These are phyloP conservation scores for Globisporangium acanthophoron DNA, from an alignment of 352 stramenopile genomes.

Conservation along the genomic window DNA sequence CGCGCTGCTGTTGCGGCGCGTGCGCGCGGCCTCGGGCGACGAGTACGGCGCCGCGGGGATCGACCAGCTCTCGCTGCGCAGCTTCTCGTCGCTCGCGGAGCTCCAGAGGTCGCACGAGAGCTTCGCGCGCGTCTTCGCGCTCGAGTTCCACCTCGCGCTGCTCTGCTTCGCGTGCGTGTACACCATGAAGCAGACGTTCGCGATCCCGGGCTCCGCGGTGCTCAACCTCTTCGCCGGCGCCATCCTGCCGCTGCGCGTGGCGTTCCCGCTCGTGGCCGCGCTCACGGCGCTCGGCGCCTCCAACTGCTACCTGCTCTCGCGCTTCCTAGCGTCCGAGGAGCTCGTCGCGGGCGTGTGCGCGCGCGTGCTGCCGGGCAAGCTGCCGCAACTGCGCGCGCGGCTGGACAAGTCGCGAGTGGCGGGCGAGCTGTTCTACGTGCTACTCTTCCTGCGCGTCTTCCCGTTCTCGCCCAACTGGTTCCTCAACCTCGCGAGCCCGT, in stretches of 20 bases:
- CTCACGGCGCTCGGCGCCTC: constrained; percentile 69
- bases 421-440: constrained; percentile 47
- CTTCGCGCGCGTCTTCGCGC: constrained; percentile 47
- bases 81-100: constrained; percentile 54
- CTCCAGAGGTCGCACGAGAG: constrained; percentile 57
- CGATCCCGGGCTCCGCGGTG: constrained; percentile 68
- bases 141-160: constrained; percentile 63
- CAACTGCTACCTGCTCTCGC: constrained; percentile 70
- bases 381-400: constrained; percentile 38
- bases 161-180: constrained; percentile 66
- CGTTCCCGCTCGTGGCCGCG: constrained; percentile 58
- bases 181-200: constrained; percentile 85
- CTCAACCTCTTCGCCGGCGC: constrained; percentile 75
- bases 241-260: constrained; percentile 50
- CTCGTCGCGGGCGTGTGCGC: constrained; percentile 59
- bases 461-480: constrained; percentile 85
- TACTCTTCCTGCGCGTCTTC: constrained; percentile 77
- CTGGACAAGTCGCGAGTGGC: constrained; percentile 45
- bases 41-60: constrained; percentile 28
- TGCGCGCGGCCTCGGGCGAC: constrained; percentile 37
- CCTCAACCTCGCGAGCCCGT: constrained; percentile 76
- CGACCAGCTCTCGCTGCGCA: constrained; percentile 47
- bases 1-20: constrained; percentile 32
- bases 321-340: constrained; percentile 45
- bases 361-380: constrained; percentile 50